Evolutionary conservation across 164 flowering plant species (phyloP), one percentile per base, ranked within the genome.

Genomic region (Cinnamomum chago): DNA sequence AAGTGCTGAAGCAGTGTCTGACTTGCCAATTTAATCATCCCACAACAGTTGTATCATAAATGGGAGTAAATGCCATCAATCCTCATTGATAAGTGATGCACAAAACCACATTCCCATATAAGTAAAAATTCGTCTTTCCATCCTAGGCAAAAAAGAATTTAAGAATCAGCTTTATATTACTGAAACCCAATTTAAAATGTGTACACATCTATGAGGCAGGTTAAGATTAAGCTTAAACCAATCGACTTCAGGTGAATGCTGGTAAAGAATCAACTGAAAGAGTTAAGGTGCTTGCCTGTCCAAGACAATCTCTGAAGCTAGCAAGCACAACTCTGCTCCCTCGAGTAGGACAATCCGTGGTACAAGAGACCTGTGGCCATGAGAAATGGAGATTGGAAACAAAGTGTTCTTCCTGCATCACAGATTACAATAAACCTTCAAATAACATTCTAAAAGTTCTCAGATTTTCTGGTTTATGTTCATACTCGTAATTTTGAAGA

Each of bases 321-420:
- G 82, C 84, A 79, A 86, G 77, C 52, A 86, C 73, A 33, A 72
- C 85, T 70, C 85, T 84, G 76, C 84, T 82, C 27, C 84, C 86
- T 50, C 84, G 70, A 14, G 71, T 20, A 70, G 85, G 77, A 23
- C 79, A 83, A 20, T 79, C 73, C 1, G 64, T 50, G 40, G 51
- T 74, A 50, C 83, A 83, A 23, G 89, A 81, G 69, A 86, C 81
- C 79, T 85, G 88, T 64, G 90, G 92, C 90, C 92, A 85, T 25
- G 86, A 76, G 77, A 88, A 83, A 71, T 85, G 81, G 76, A 88
- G 82, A 83, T 81, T 82, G 67, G 86, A 83, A 67, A 83, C 51
- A 69, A 80, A 84, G 72, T 86, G 91, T 72, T 86, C 86, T 81
- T 86, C 90, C 90, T 86, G 82, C 78, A 80, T 73, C 52, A 75